A percentile compares a stretch with the other conserved stretches of the same genome.
phyloP scores from a whole-genome alignment of 2,329 filamentous ascomycete species.

The Davidsoniella virescens region DNA sequence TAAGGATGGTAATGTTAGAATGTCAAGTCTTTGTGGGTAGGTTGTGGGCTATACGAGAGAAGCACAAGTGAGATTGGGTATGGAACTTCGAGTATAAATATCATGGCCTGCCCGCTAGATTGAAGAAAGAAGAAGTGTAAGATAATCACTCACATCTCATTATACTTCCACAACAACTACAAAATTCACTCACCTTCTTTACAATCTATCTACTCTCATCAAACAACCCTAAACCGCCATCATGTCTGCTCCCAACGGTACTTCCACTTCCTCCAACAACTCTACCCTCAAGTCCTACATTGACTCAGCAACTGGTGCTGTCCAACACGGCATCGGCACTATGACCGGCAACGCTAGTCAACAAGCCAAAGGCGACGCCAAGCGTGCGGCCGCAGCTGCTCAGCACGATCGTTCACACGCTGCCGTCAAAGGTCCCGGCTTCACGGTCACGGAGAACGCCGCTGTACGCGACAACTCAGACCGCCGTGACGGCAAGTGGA shows the following conservation, averaged over 20 bases:
- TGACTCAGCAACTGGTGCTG: slow-evolving; percentile 54
- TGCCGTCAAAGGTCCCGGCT: slow-evolving; percentile 53
- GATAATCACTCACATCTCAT: too few species aligned
- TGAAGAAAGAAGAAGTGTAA: too few species aligned
- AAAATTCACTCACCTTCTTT: neutral
- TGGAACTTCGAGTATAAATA: too few species aligned
- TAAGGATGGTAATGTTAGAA: too few species aligned
- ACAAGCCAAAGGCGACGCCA: slow-evolving; percentile 46
- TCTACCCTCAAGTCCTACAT: slow-evolving; percentile 69
- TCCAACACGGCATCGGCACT: slow-evolving; percentile 55
- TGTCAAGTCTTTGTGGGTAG: too few species aligned
- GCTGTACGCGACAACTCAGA: slow-evolving; percentile 56
- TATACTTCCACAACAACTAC: neutral
- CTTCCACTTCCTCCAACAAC: slow-evolving; percentile 14
- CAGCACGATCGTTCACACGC: slow-evolving; percentile 63
- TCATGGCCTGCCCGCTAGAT: too few species aligned
- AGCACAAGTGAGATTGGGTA: too few species aligned
- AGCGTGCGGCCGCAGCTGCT: slow-evolving; percentile 46
- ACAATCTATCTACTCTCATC: slow-evolving; percentile 1
- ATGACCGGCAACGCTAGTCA: slow-evolving; percentile 58
- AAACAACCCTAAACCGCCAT: neutral
- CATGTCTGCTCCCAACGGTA: neutral
- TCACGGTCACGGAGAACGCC: slow-evolving; percentile 50
- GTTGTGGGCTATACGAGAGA: too few species aligned
- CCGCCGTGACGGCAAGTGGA: slow-evolving; percentile 58